Evolutionary conservation across 305 asterid genomes (phyloP).

Genomic region (Fraxinus albicans): DNA sequence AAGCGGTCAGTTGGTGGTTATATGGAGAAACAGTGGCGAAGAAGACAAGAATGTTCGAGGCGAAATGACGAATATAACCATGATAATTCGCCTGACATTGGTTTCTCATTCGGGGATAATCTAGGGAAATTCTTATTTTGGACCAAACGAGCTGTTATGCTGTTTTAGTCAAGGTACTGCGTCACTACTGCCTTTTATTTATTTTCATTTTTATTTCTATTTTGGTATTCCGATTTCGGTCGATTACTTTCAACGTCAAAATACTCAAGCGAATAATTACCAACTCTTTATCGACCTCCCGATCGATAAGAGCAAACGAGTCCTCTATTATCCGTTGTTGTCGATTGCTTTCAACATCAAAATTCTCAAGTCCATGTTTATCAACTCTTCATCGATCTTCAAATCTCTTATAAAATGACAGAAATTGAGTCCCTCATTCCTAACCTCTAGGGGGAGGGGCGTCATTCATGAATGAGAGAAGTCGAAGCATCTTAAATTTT

Average conservation of each 20-base stretch:
- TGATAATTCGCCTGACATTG: neutral
- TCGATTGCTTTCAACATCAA: neutral
- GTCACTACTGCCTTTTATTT: neutral
- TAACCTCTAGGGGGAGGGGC: neutral
- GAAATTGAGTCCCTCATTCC: neutral
- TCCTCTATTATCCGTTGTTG: neutral
- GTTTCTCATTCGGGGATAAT: slow-evolving; percentile 15
- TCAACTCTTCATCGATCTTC: neutral
- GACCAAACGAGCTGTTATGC: slow-evolving; percentile 35
- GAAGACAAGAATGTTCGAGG: slow-evolving; percentile 29
- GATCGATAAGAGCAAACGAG: neutral
- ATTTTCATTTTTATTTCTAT: neutral
- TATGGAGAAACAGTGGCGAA: slow-evolving; percentile 27
- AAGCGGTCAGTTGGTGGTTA: slow-evolving; percentile 47
- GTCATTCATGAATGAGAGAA: neutral
- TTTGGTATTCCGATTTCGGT: neutral
- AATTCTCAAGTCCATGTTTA: neutral
- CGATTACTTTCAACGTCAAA: neutral
- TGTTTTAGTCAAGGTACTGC: slow-evolving; percentile 24
- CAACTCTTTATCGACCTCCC: neutral
- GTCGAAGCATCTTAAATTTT: neutral
- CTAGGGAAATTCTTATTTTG: neutral
- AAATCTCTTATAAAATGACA: neutral
- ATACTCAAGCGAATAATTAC: neutral
- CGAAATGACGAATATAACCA: slow-evolving; percentile 17